Conservation (phyloP, 257 asterid species). For the Rhazya stricta region DNA sequence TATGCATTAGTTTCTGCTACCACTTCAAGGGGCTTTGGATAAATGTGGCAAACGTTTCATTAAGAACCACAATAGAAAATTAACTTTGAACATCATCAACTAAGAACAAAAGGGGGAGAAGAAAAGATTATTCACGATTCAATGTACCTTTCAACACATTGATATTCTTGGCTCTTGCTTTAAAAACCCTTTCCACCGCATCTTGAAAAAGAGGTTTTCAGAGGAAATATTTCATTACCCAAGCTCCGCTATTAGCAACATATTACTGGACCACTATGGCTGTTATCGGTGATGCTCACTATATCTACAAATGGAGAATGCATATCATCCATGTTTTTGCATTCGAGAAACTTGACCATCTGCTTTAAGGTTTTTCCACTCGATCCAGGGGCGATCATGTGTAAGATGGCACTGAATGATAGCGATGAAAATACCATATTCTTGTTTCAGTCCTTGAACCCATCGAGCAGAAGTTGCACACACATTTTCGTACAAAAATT, state of each 20-base stretch:
- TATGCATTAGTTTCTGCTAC: slow-evolving; percentile 14
- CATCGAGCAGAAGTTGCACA: neutral
- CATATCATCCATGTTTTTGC: neutral
- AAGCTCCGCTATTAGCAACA: neutral
- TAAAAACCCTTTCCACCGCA: neutral
- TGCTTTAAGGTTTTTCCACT: neutral
- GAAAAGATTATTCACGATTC: too few species aligned
- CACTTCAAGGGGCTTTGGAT: neutral
- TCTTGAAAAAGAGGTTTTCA: neutral
- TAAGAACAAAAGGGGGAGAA: neutral
- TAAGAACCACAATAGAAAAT: neutral
- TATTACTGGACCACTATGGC: neutral
- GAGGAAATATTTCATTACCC: neutral
- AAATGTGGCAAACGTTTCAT: neutral
- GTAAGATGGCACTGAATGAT: neutral
- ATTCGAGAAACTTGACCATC: neutral
- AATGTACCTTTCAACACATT: neutral
- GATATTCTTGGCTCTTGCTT: neutral
- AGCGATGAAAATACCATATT: neutral
- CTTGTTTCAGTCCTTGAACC: neutral
- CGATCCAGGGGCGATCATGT: neutral
- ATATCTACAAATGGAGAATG: neutral
- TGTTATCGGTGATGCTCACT: neutral
- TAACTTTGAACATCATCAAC: too few species aligned
- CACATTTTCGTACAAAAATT: neutral